phyloP scores from a whole-genome alignment of 2,329 filamentous ascomycete genomes.

The Stachybotrys chlorohalonatus region DNA sequence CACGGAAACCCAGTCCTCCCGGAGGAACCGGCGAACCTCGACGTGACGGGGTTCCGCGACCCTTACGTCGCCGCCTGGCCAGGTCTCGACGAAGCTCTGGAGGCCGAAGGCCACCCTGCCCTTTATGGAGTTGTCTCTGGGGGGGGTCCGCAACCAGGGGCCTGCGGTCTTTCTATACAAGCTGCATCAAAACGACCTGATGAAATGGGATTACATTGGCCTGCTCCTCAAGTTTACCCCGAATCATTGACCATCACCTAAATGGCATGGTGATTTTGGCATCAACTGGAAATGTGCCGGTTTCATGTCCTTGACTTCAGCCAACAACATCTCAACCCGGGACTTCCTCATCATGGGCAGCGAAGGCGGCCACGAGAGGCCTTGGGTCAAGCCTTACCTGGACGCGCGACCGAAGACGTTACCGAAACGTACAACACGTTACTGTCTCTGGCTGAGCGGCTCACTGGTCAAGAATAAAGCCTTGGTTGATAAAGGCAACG shows the following conservation, averaged over 20 bases:
- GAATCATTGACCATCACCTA: conserved; percentile 24
- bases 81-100: conserved; percentile 14
- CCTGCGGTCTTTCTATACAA: conserved; percentile 39
- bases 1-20: conserved; percentile 19
- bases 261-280: conserved; percentile 40
- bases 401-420: too few species aligned
- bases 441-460: conserved; percentile 5
- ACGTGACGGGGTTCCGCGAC: conserved; percentile 23
- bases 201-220: conserved; percentile 35
- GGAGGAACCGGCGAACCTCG: conserved; percentile 16
- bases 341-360: conserved; percentile 35
- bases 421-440: too few species aligned
- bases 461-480: conserved; percentile 3
- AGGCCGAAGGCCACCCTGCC: conserved; percentile 2
- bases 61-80: conserved; percentile 21
- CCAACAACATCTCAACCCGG: conserved; percentile 9
- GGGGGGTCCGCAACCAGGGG: conserved; percentile 28
- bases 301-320: conserved; percentile 29
- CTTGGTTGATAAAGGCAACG: conserved; percentile 3
- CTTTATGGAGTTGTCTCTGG: conserved; percentile 41
- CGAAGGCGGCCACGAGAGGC: conserved; percentile 23
- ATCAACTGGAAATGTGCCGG: conserved; percentile 43
- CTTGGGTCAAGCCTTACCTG: too few species aligned
- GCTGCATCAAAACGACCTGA: conserved; percentile 26
- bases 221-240: conserved; percentile 29